Evolutionary conservation across 78 protist species (phyloP), one percentile per base, ranked within the genome.

Genomic region (Dictyostelium citrinum): DNA sequence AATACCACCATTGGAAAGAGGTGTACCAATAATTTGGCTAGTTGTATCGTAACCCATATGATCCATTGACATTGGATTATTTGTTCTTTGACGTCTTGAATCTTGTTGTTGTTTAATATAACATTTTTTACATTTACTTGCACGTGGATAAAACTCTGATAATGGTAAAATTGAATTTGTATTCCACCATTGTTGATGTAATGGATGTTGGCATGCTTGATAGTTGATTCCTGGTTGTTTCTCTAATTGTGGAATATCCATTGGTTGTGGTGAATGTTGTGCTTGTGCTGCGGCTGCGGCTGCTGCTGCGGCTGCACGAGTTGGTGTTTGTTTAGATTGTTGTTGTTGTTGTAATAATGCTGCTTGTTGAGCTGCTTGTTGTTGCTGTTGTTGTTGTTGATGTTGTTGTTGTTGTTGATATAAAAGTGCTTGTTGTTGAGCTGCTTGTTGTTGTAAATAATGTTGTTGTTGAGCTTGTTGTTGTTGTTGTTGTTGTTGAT

Each of bases 101-200:
- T 83, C 90, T 49, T 83, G 90, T 74, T 90, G 95, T 58, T 90
- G 95, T 39, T 72, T 22, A 29, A 90, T 82, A 29, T 90, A 90
- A 10, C 95, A 90, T 29, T 82, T 81, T 29, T 82, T 81, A 31
- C 95, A 90, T 61, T 79, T 90, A 14, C 58, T 35, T 35, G 90
- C 70, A 20, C 88, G 78, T 16, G 84, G 39, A 74, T 90, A 90
- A 49, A 90, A 90, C 6, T 90, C 95, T 6, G 88, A 41, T 27
- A 75, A 16, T n/a, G 95, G 90, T 6, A 90, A n/a, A 9, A 79
- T 84, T 14, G 84, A 68, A 14, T 51, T 51, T 20, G 88, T 82
- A 29, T 78, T 78, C 95, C 95, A 90, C 95, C 95, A 90, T 27
- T 70, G 37, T 27, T n/a, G 27, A 58, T 90, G 95, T 24, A 8